These are phyloP conservation scores for Acanthamoeba royreba DNA, from an alignment of 208 protist genomes.

Conservation along the genomic window DNA sequence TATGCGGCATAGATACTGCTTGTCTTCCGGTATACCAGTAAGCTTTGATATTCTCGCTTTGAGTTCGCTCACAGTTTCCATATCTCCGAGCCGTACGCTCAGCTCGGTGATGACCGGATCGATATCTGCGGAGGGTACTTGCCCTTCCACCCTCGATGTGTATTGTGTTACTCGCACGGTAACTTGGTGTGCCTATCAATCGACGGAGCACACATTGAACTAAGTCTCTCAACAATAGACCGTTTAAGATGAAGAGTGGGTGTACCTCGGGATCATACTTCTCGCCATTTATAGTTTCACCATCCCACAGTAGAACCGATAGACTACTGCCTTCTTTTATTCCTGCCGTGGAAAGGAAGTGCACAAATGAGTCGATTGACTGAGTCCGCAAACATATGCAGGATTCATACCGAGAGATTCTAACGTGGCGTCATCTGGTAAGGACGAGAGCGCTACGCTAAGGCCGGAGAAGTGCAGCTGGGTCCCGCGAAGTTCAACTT, in stretches of 20 bases:
- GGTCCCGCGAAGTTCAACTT: background rate
- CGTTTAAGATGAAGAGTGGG: too few species aligned
- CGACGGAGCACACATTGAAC: too few species aligned
- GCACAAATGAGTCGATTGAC: background rate
- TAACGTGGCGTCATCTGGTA: background rate
- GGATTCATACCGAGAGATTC: background rate
- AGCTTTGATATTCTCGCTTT: background rate
- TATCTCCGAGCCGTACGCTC: background rate
- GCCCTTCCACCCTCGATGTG: background rate
- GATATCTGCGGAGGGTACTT: background rate
- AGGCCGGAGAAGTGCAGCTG: background rate
- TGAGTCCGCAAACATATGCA: too few species aligned
- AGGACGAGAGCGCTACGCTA: background rate
- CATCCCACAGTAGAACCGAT: background rate
- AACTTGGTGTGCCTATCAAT: background rate
- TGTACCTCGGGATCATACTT: background rate
- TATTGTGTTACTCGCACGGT: background rate
- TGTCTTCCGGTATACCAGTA: background rate
- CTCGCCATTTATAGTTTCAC: background rate
- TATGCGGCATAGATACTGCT: background rate
- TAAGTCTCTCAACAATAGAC: too few species aligned
- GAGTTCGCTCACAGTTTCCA: background rate
- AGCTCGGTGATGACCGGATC: background rate
- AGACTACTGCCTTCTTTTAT: background rate
- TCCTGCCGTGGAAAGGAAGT: background rate